These are phyloP conservation scores for Chlorella sp. DNA, from an alignment of 139 green algal genomes.

Conservation along the genomic window DNA sequence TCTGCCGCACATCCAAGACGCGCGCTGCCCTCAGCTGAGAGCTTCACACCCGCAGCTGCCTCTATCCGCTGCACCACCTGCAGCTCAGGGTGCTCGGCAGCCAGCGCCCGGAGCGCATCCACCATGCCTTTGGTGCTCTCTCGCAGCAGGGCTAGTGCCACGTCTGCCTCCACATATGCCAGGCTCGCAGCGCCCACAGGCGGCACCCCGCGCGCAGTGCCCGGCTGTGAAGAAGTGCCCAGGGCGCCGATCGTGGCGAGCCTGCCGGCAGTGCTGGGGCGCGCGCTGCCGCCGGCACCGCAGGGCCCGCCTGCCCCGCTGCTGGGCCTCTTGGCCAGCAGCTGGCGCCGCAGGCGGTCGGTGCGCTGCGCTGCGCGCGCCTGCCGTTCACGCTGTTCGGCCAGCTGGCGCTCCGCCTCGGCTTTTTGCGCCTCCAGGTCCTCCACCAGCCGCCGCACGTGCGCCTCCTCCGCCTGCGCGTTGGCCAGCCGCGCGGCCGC, in stretches of 20 bases:
- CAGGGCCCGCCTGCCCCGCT: too few species aligned
- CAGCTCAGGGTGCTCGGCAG: slow-evolving; percentile 7
- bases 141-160: slow-evolving; percentile 15
- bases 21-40: neutral
- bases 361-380: neutral
- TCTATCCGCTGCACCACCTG: slow-evolving; percentile 10
- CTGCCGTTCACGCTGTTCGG: neutral
- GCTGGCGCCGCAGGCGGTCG: neutral
- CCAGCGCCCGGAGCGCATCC: slow-evolving; percentile 3
- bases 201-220: neutral
- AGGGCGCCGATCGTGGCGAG: too few species aligned
- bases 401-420: neutral
- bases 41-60: slow-evolving; percentile 5
- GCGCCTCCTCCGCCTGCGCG: neutral
- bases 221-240: neutral
- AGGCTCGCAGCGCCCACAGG: neutral
- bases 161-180: neutral
- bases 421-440: slow-evolving; percentile 10
- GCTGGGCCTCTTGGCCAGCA: neutral
- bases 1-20: too few species aligned
- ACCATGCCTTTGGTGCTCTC: slow-evolving; percentile 13
- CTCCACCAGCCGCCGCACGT: slow-evolving; percentile 9
- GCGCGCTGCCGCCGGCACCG: too few species aligned
- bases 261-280: neutral
- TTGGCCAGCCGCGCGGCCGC: neutral